Evolutionary conservation across 2,329 filamentous ascomycete genomes (phyloP).

Genomic region (Colletotrichum sp.): DNA sequence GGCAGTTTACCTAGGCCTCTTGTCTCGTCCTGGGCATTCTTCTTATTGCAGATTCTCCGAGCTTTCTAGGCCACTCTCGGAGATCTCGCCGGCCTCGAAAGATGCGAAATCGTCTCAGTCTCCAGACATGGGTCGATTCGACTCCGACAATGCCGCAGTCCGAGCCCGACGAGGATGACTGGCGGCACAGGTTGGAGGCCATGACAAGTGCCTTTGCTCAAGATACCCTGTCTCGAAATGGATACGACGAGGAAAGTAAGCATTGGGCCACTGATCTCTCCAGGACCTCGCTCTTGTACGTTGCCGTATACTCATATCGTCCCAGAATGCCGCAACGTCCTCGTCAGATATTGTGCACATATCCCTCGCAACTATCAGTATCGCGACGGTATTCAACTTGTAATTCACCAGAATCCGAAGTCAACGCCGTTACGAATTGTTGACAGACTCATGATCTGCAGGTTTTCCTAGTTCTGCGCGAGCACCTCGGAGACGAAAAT

Average conservation of each 20-base stretch:
- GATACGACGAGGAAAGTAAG: slow-evolving; percentile 20
- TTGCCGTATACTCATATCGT: background rate
- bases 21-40: background rate
- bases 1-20: background rate
- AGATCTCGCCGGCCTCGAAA: background rate
- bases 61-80: background rate
- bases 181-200: background rate
- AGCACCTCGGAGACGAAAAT: slow-evolving; percentile 50
- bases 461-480: slow-evolving; percentile 46
- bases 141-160: background rate
- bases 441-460: slow-evolving; percentile 13
- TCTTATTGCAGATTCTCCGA: background rate
- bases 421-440: background rate
- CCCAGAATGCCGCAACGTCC: slow-evolving; percentile 49
- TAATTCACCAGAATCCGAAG: slow-evolving; percentile 23
- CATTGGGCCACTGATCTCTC: background rate
- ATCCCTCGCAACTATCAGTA: slow-evolving; percentile 52
- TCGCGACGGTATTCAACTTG: slow-evolving; percentile 47
- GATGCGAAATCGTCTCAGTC: slow-evolving; percentile 9
- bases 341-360: slow-evolving; percentile 47
- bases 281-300: background rate
- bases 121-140: slow-evolving; percentile 14
- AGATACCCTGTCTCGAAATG: background rate
- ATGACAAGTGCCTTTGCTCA: background rate
- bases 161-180: background rate